A percentile compares a stretch with the other conserved stretches of the same genome.
phyloP scores from a whole-genome alignment of 108 stramenopile genomes.

The Skeletonema tropicum region DNA sequence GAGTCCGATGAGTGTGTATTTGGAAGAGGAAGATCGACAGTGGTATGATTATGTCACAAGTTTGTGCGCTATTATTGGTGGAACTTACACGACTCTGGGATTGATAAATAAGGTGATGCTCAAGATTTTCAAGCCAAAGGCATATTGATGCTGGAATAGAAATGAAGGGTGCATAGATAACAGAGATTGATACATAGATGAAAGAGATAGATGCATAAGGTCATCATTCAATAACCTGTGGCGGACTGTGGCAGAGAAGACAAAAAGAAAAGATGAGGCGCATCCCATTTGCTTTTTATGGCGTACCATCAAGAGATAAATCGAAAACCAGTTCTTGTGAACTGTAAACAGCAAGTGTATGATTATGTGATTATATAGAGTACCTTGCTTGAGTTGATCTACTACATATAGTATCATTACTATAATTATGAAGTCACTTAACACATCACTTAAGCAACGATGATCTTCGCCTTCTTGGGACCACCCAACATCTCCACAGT shows the following conservation, averaged over 20 bases:
- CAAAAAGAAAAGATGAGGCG: background rate
- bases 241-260: too few species aligned
- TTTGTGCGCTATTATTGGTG: conserved; percentile 96
- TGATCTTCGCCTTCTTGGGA: conserved; percentile 30
- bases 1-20: conserved; percentile 93
- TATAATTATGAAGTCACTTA: background rate
- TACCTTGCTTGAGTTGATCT: background rate
- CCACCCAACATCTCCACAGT: conserved; percentile 40
- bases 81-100: conserved; percentile 96
- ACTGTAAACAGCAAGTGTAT: background rate
- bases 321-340: background rate
- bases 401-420: background rate
- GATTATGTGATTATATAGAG: background rate
- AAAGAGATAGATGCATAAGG: background rate
- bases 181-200: background rate
- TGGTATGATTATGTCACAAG: conserved; percentile 98
- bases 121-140: conserved; percentile 93
- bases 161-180: background rate
- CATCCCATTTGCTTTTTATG: background rate
- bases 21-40: conserved; percentile 80
- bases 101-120: conserved; percentile 94
- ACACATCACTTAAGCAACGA: conserved; percentile 8
- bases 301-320: background rate
- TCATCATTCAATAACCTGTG: too few species aligned
- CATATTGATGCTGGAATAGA: conserved; percentile 54